Evolutionary conservation across 2,329 filamentous ascomycete species (phyloP), one percentile per base, ranked within the genome.

Genomic region (Metarhizium rileyi): DNA sequence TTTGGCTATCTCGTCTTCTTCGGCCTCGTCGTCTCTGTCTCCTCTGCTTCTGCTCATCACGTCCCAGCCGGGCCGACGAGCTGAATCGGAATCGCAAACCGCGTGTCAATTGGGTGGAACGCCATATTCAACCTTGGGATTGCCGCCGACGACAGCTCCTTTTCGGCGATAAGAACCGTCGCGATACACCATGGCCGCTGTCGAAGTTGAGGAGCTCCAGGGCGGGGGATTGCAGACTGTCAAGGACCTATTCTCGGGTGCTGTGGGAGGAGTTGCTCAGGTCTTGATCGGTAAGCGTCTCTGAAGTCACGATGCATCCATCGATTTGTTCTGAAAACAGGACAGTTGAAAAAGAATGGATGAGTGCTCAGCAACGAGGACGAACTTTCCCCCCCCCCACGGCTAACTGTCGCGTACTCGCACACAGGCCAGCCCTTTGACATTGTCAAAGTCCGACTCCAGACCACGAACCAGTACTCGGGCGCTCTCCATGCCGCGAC

Each of bases 381-480:
- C 33, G n/a, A n/a, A n/a, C 9, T n/a, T n/a, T n/a, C n/a, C n/a
- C n/a, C n/a, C n/a, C n/a, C n/a, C n/a, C n/a, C n/a, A n/a, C 33
- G 23, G 20, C 23, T 42, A 23, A 42, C 40, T 12, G 16, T 23
- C 20, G 45, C 7, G 16, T n/a, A 5, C 20, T 22, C 43, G 38
- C 49, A 12, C 23, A 36, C 61, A 84, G 81, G 81, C 62, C 81
- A 85, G 66, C 81, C 81, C 52, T 84, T 84, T 65, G 91, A 96
- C 75, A 97, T 96, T 56, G 85, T 98, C 73, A 98, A 98, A 73
- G 93, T 98, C 61, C 87, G 93, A 50, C 78, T 98, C 45, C 93
- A 98, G 69, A 98, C 93, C 16, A 86, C 86, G 48, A 83, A 78
- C 22, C 80, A 87, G 58, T 95, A 96, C 75, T 76, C 80, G 48